Evolutionary conservation across 2,329 filamentous ascomycete species (phyloP).

Genomic region (Fusarium cicatricum): DNA sequence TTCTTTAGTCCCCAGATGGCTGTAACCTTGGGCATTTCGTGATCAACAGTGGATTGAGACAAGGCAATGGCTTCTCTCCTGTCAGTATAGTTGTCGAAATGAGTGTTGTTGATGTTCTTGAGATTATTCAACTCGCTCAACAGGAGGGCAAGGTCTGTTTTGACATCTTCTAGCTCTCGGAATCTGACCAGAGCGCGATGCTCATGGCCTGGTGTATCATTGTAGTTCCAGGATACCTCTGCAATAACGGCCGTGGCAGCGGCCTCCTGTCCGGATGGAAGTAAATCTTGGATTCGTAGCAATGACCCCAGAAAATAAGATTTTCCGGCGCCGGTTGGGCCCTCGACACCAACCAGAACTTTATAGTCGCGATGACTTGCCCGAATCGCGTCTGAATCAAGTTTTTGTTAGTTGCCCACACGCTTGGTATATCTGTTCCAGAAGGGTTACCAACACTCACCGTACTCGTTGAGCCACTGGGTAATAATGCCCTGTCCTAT

Average conservation of each 20-base stretch:
- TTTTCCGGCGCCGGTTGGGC: conserved; percentile 27
- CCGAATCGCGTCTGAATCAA: not conserved
- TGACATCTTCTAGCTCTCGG: conserved; percentile 13
- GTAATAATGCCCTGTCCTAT: conserved; percentile 7
- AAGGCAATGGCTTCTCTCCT: not conserved
- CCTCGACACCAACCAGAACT: conserved; percentile 24
- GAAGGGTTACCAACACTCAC: not conserved
- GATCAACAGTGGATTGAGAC: conserved; percentile 4
- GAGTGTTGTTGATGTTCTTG: not conserved
- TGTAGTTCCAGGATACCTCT: conserved; percentile 40
- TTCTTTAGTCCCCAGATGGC: conserved; percentile 35
- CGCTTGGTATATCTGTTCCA: not conserved
- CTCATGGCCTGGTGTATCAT: conserved; percentile 8
- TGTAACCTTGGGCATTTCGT: conserved; percentile 33
- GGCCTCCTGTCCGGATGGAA: conserved; percentile 43
- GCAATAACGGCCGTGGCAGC: conserved; percentile 43
- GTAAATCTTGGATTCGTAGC: conserved; percentile 30
- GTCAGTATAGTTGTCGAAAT: conserved; percentile 20
- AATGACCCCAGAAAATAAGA: conserved; percentile 17
- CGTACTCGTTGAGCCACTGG: conserved; percentile 2
- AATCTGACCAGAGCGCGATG: conserved; percentile 40
- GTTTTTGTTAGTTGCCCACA: no score
- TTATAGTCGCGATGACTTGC: not conserved
- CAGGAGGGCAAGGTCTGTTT: conserved; percentile 20
- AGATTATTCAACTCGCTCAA: conserved; percentile 19